Evolutionary conservation across 2,329 filamentous ascomycete species (phyloP).

Genomic region (Aspergillus felis): DNA sequence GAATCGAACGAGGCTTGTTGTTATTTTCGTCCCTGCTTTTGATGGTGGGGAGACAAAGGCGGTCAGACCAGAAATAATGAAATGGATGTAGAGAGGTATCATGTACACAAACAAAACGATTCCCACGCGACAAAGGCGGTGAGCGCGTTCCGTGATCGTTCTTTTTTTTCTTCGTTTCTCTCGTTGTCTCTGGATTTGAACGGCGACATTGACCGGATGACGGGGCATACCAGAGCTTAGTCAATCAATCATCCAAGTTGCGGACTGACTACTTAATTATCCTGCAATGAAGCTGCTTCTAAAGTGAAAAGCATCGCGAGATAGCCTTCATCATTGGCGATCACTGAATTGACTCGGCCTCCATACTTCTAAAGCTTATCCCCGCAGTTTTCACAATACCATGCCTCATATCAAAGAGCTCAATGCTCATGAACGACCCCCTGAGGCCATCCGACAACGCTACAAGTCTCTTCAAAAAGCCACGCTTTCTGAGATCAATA

Average conservation of each 20-base stretch:
- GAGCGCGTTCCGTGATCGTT: slow-evolving; percentile 15
- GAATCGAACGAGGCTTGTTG: slow-evolving; percentile 41
- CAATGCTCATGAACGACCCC: slow-evolving; percentile 75
- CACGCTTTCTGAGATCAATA: slow-evolving; percentile 49
- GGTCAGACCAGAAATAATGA: slow-evolving; percentile 29
- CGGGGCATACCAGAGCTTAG: background rate
- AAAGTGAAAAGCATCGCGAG: background rate
- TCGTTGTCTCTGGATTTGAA: background rate
- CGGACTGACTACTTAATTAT: background rate
- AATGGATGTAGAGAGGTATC: too few species aligned
- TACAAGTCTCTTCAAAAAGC: slow-evolving; percentile 73
- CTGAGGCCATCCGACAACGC: slow-evolving; percentile 61
- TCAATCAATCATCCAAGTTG: background rate
- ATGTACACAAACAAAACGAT: slow-evolving; percentile 41
- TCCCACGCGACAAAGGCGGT: slow-evolving; percentile 31
- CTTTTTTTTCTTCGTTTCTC: background rate
- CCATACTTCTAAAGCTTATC: background rate
- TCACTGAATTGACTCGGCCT: background rate
- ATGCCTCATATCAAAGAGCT: slow-evolving; percentile 44
- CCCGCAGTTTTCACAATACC: background rate
- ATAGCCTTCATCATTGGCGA: background rate
- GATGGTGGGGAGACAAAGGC: slow-evolving; percentile 37
- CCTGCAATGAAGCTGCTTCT: background rate
- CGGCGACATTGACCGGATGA: background rate
- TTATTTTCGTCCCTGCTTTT: slow-evolving; percentile 34